Evolutionary conservation across 2,329 filamentous ascomycete genomes (phyloP).

Genomic region (Penicillium sp.): DNA sequence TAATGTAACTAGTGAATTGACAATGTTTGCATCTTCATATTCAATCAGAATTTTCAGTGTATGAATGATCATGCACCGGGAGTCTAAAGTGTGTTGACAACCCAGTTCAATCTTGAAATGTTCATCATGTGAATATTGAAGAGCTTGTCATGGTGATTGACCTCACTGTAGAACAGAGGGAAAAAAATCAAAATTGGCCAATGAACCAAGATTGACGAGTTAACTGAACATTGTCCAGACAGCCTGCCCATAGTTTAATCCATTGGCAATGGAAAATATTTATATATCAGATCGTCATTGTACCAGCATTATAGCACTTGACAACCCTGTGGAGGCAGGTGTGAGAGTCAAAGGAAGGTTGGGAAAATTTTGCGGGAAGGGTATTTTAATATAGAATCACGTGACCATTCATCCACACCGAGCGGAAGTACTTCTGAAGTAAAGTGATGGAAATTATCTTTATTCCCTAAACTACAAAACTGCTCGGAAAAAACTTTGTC

Average conservation of each 20-base stretch:
- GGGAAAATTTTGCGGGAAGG: not conserved
- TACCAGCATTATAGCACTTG: not conserved
- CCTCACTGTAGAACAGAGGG: no score
- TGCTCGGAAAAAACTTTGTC: no score
- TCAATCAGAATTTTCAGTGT: constrained; percentile 46
- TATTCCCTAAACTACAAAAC: no score
- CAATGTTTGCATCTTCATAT: constrained; percentile 17
- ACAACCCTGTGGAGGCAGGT: not conserved
- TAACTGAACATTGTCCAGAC: no score
- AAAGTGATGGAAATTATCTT: no score
- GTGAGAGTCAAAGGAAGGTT: not conserved
- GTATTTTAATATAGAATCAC: not conserved
- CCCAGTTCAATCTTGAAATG: constrained; percentile 35
- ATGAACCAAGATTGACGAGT: not conserved
- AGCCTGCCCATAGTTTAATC: not conserved
- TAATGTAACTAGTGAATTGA: not conserved
- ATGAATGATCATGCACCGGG: constrained; percentile 40
- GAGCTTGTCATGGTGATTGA: not conserved
- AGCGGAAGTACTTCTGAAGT: no score
- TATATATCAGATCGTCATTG: not conserved
- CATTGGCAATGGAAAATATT: not conserved
- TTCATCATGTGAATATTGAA: constrained; percentile 36
- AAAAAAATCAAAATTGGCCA: no score
- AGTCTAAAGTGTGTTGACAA: constrained; percentile 27
- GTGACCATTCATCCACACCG: not conserved